Base-by-base conservation (phyloP, 2,329 filamentous ascomycete genomes). In the Neofusicoccum cordaticola region DNA sequence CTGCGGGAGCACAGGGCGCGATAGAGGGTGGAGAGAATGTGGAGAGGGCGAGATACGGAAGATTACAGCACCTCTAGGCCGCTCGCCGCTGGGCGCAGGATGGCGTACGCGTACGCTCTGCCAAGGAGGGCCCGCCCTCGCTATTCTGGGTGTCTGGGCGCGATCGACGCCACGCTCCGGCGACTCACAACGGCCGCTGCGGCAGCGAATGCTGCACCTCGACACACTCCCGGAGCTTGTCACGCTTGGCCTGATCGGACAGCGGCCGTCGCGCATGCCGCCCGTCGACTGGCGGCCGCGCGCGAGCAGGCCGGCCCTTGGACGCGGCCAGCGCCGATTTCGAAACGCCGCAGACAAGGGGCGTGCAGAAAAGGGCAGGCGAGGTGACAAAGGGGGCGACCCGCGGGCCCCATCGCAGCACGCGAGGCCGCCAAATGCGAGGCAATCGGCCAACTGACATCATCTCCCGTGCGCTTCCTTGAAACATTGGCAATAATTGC, bases 21-120 rank as follows among this genome's bases (percentile, higher is more conserved):
- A 35, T 31, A 22, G 44, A 65, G 34, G 31, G 39, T 44, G 56
- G 57, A 51, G 56, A 62, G 56, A 64, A 57, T 65, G 50, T 60
- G 63, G 53, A 45, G 53, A 65, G 50, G 42, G 51, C 15, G 50
- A n/a, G 60, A 63, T 63, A 53, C n/a, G 60, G 37, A 62, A 62
- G 58, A 50, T 62, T 51, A 15, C 48, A 37, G 31, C 47, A 34
- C 37, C 47, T 51, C 60, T 57, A 47, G 56, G 41, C 41, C n/a
- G 53, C 52, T 58, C 39, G 41, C 15, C n/a, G 41, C 39, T 58
- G 53, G 53, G 53, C 50, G 50, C 31, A 60, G 42, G 56, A 45
- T 48, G 56, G 56, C 56, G 56, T 35, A 60, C 56, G 56, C 56
- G 56, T 60, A 60, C 56, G 31, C 56, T 22, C 9, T 9, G 56